phyloP scores from a whole-genome alignment of 2,329 filamentous ascomycete species.

The Lachnellula hyalina region DNA sequence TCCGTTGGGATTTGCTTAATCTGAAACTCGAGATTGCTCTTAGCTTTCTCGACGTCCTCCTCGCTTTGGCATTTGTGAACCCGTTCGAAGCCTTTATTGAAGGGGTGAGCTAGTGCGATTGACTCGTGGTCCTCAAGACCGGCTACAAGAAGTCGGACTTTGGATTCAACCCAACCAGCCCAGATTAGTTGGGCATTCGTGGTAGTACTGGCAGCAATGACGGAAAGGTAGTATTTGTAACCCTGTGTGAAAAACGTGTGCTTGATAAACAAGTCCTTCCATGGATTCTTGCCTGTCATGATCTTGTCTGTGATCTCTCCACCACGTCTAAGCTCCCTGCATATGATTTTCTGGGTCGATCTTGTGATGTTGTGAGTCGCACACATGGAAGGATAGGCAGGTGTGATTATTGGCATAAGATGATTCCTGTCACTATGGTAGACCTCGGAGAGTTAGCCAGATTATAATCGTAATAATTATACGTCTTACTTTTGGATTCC shows the following conservation, averaged over 20 bases:
- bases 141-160: conserved; percentile 78
- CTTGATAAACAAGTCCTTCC: conserved; percentile 84
- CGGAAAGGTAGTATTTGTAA: conserved; percentile 93
- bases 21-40: conserved; percentile 56
- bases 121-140: conserved; percentile 75
- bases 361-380: conserved; percentile 89
- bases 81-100: conserved; percentile 87
- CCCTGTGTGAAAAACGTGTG: conserved; percentile 90
- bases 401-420: conserved; percentile 97
- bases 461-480: conserved; percentile 10
- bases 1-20: conserved; percentile 31
- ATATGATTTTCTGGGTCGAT: conserved; percentile 80
- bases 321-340: conserved; percentile 74
- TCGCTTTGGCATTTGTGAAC: conserved; percentile 63
- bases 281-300: conserved; percentile 67
- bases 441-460: conserved; percentile 18
- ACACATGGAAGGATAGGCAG: conserved; percentile 96
- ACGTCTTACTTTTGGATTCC: conserved; percentile 76
- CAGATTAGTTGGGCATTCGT: conserved; percentile 82
- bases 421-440: conserved; percentile 63
- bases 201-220: conserved; percentile 75
- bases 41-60: conserved; percentile 55
- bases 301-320: conserved; percentile 75
- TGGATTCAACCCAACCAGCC: conserved; percentile 91
- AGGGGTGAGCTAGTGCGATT: conserved; percentile 81